These are phyloP conservation scores for Scytalidium sp. DNA, from an alignment of 2,329 filamentous ascomycete genomes.

Conservation along the genomic window DNA sequence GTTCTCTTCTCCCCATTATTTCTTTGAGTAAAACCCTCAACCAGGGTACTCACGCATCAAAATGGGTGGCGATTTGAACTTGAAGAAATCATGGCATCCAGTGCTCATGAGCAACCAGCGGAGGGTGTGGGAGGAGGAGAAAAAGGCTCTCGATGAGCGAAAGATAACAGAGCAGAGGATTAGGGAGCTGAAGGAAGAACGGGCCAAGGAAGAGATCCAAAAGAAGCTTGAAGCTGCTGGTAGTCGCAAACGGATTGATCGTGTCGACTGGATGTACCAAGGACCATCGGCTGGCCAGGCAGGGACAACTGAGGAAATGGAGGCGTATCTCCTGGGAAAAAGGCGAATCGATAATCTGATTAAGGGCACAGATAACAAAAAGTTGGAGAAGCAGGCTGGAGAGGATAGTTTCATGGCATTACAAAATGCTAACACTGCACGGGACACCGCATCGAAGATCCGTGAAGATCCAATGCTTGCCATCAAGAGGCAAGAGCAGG, in stretches of 20 bases:
- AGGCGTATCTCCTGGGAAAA: conserved; percentile 91
- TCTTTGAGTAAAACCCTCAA: neutral
- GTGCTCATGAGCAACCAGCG: conserved; percentile 86
- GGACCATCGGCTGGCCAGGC: conserved; percentile 75
- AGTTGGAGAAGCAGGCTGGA: conserved; percentile 71
- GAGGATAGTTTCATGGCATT: conserved; percentile 58
- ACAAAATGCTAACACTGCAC: conserved; percentile 67
- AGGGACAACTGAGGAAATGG: conserved; percentile 84
- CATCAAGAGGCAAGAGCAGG: conserved; percentile 90
- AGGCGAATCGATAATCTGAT: conserved; percentile 84
- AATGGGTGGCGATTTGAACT: conserved; percentile 93
- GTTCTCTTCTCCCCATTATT: neutral
- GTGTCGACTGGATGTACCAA: conserved; percentile 98
- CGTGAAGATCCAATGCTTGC: conserved; percentile 87
- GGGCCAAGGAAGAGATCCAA: conserved; percentile 87
- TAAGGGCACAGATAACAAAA: conserved; percentile 77
- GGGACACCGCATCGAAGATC: conserved; percentile 83
- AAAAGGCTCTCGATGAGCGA: conserved; percentile 89
- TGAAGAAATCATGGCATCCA: conserved; percentile 96
- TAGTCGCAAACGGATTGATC: conserved; percentile 72
- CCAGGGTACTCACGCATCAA: conserved; percentile 34
- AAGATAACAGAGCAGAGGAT: conserved; percentile 89
- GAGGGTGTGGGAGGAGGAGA: conserved; percentile 86
- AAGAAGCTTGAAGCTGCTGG: conserved; percentile 85
- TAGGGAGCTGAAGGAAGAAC: conserved; percentile 92